Evolutionary conservation across 2,329 filamentous ascomycete species (phyloP).

Genomic region (Diaporthe nobilis): DNA sequence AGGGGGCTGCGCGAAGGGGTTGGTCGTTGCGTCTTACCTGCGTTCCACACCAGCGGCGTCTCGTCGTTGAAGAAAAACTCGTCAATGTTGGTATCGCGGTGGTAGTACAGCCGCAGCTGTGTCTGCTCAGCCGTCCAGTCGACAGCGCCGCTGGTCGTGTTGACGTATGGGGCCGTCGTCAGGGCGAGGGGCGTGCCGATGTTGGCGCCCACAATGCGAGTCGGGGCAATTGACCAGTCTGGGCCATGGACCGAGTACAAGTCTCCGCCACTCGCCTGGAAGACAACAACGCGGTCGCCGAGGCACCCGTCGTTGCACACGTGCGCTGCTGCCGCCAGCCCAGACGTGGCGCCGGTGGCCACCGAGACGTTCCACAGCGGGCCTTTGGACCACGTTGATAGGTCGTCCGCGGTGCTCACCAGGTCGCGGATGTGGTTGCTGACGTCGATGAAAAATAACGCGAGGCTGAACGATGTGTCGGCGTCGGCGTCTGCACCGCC

Average conservation of each 20-base stretch:
- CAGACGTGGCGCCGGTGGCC: neutral
- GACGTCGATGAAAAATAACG: neutral
- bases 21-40: neutral
- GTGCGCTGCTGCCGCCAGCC: neutral
- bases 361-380: constrained; percentile 1
- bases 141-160: neutral
- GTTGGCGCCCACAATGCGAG: neutral
- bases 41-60: neutral
- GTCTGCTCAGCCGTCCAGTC: neutral
- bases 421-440: neutral
- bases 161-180: neutral
- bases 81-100: neutral
- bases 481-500: neutral
- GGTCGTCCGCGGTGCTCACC: neutral
- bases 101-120: constrained; percentile 10
- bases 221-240: neutral
- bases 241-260: neutral
- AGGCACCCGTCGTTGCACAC: neutral
- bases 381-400: neutral
- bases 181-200: neutral
- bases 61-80: constrained; percentile 3
- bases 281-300: neutral
- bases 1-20: neutral
- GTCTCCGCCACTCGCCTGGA: neutral
- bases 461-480: neutral